phyloP scores from a whole-genome alignment of 2,329 filamentous ascomycete genomes.

The Penicillium paneum region DNA sequence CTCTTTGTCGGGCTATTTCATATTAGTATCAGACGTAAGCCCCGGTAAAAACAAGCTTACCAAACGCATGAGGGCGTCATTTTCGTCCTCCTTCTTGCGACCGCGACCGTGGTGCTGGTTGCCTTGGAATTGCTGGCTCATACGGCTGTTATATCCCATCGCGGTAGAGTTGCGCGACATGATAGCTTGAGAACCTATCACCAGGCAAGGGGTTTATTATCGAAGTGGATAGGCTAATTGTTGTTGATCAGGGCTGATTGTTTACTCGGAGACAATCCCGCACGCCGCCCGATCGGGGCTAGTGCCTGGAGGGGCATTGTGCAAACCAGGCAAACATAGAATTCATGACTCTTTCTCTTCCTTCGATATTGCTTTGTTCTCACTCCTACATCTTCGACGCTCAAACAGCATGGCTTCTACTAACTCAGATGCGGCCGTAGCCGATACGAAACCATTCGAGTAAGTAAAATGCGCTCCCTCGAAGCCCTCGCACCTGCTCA shows the following conservation, averaged over 20 bases:
- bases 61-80: constrained; percentile 57
- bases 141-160: constrained; percentile 53
- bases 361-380: constrained; percentile 6
- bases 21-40: neutral
- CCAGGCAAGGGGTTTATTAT: constrained; percentile 6
- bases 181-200: neutral
- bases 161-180: constrained; percentile 9
- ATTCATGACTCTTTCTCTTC: constrained; percentile 22
- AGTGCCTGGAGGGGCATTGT: constrained; percentile 34
- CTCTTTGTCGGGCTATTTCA: constrained; percentile 61
- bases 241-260: constrained; percentile 31
- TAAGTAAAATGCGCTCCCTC: constrained; percentile 20
- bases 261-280: constrained; percentile 32
- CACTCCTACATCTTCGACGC: constrained; percentile 2
- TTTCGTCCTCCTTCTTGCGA: constrained; percentile 57
- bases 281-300: constrained; percentile 25
- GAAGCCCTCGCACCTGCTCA: constrained; percentile 15
- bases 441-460: constrained; percentile 38
- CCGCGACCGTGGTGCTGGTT: constrained; percentile 47
- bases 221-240: constrained; percentile 12
- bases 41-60: constrained; percentile 34
- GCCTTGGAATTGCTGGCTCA: constrained; percentile 52
- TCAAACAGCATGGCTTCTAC: constrained; percentile 30
- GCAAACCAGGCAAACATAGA: constrained; percentile 41
- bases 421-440: constrained; percentile 19